phyloP scores from a whole-genome alignment of 345 rosid species.

The Rhodamnia rubescens region DNA sequence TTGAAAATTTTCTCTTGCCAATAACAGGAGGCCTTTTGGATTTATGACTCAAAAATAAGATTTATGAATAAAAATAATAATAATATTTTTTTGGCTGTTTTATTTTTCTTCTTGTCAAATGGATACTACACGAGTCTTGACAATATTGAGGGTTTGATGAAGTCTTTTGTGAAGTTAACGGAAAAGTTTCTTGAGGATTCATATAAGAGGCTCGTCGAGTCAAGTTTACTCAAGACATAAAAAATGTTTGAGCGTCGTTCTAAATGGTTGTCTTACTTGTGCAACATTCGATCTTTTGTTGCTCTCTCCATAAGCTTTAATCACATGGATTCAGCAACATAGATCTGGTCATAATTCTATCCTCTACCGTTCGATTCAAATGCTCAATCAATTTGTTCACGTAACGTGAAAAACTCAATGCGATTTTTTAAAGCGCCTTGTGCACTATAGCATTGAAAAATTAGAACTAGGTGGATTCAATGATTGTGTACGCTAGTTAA shows the following conservation, averaged over 20 bases:
- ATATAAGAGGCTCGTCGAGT: no score
- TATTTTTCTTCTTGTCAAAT: background rate
- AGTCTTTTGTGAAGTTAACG: background rate
- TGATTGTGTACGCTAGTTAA: background rate
- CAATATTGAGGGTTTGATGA: background rate
- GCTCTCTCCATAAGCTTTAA: background rate
- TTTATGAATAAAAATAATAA: no score
- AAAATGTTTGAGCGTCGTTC: background rate
- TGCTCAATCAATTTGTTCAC: background rate
- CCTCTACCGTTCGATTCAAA: background rate
- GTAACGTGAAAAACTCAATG: background rate
- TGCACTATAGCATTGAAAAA: background rate
- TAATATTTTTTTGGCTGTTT: no score
- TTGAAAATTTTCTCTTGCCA: background rate
- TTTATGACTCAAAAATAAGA: no score
- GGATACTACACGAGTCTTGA: background rate
- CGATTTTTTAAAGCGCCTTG: background rate
- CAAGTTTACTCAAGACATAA: background rate
- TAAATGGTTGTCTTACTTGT: background rate
- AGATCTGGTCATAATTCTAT: background rate
- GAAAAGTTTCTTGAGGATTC: background rate
- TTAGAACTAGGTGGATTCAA: background rate
- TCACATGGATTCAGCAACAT: background rate
- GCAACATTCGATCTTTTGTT: background rate
- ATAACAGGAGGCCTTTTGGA: background rate